Percentiles rank a stretch among this genome's conserved stretches.
These are phyloP conservation scores for Avena eriantha DNA, from an alignment of 176 grass and related monocot genomes.

Conservation along the genomic window DNA sequence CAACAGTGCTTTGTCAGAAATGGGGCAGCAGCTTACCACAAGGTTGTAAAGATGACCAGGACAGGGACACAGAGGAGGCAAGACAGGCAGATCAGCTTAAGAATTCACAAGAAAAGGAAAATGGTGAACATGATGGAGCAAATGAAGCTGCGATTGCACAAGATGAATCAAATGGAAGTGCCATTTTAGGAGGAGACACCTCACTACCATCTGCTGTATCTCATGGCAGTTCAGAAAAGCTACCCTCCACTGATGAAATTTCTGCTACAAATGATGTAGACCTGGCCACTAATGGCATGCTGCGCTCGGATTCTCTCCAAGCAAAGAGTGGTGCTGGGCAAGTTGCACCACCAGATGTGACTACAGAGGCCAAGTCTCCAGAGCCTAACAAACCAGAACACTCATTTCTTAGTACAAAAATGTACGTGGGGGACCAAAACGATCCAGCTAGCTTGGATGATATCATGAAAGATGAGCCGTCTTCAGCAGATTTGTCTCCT, in stretches of 20 bases:
- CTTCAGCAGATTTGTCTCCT: conserved; percentile 26
- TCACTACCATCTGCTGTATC: conserved; percentile 33
- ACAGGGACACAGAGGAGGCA: conserved; percentile 28
- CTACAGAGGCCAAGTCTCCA: not conserved
- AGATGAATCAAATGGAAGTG: conserved; percentile 20
- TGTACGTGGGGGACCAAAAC: conserved; percentile 20
- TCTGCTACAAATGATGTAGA: conserved; percentile 33
- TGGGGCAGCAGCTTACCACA: conserved; percentile 33
- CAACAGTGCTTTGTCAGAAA: conserved; percentile 51
- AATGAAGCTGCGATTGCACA: conserved; percentile 15
- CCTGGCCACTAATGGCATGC: conserved; percentile 13
- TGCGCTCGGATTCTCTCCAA: not conserved
- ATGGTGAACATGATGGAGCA: not conserved
- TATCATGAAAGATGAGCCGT: conserved; percentile 36
- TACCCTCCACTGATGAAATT: conserved; percentile 29
- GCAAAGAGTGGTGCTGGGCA: not conserved
- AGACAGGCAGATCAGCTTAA: not conserved
- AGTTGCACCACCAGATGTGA: not conserved
- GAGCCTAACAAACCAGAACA: conserved; percentile 25
- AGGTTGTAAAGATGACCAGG: not conserved
- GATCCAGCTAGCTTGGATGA: conserved; percentile 18
- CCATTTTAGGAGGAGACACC: conserved; percentile 26
- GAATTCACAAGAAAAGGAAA: conserved; percentile 25
- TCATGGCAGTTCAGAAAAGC: conserved; percentile 38
- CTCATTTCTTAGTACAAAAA: conserved; percentile 26